Conservation (phyloP, 2,329 filamentous ascomycete genomes). For the Cordyceps cicadae region DNA sequence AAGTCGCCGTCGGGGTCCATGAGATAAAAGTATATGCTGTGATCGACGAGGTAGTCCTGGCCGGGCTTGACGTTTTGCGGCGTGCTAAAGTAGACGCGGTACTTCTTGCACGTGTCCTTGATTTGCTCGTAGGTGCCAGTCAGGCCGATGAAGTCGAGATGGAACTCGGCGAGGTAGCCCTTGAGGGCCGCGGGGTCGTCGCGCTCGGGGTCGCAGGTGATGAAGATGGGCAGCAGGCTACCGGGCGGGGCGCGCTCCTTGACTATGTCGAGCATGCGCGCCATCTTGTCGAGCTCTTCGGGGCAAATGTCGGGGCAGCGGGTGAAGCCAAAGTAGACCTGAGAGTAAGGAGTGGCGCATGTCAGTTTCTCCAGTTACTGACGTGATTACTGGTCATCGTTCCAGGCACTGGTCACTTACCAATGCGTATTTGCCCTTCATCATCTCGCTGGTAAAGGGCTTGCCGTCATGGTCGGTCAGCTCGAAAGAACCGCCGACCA, state of each 20-base stretch:
- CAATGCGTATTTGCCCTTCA: constrained; percentile 79
- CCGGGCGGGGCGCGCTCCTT: constrained; percentile 40
- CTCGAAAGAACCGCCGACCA: constrained; percentile 82
- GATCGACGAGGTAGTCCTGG: constrained; percentile 94
- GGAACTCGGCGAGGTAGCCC: constrained; percentile 84
- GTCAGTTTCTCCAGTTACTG: neutral
- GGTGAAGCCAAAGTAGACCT: constrained; percentile 98
- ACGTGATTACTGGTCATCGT: neutral
- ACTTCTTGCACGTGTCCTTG: constrained; percentile 89
- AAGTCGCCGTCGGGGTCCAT: constrained; percentile 99
- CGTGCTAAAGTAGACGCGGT: constrained; percentile 95
- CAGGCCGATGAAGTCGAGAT: constrained; percentile 74
- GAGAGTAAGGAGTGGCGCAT: neutral
- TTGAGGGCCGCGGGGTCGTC: constrained; percentile 81
- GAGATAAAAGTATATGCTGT: constrained; percentile 98
- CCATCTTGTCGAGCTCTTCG: constrained; percentile 99
- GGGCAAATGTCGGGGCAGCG: constrained; percentile 98
- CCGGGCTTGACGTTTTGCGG: constrained; percentile 80
- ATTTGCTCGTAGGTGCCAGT: constrained; percentile 92
- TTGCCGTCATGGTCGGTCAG: constrained; percentile 75
- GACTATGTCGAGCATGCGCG: constrained; percentile 77
- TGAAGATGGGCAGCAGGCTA: constrained; percentile 69
- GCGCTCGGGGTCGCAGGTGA: constrained; percentile 89
- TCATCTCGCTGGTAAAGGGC: constrained; percentile 66
- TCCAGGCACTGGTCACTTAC: constrained; percentile 34